These are phyloP conservation scores for Dispira parvispora DNA, from an alignment of 192 early-diverging fungal species.

Conservation along the genomic window DNA sequence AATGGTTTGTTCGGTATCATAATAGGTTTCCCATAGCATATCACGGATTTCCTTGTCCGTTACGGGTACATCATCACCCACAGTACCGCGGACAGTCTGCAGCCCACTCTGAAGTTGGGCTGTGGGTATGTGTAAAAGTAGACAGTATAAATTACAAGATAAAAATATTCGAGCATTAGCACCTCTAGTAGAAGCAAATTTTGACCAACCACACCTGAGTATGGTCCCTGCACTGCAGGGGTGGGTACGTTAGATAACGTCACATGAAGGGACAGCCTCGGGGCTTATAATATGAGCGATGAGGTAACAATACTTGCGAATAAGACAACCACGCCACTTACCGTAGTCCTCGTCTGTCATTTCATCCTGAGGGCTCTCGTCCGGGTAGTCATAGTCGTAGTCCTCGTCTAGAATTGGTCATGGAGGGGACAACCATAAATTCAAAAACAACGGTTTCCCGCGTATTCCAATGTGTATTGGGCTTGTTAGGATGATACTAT, in stretches of 20 bases:
- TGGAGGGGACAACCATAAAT: background rate
- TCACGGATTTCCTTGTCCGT: conserved; percentile 8
- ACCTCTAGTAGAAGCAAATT: no score
- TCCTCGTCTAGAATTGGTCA: background rate
- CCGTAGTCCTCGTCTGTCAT: conserved; percentile 8
- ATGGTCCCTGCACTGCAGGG: no score
- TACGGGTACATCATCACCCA: background rate
- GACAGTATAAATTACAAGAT: background rate
- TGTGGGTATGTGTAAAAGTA: background rate
- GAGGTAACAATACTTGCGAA: background rate
- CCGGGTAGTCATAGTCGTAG: background rate
- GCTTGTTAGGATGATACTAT: background rate
- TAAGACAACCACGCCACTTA: background rate
- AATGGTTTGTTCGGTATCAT: background rate
- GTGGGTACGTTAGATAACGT: background rate
- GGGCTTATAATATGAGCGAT: background rate
- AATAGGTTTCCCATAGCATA: conserved; percentile 9
- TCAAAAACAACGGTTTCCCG: background rate
- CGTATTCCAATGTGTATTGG: background rate
- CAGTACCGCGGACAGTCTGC: background rate
- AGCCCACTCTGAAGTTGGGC: conserved; percentile 6
- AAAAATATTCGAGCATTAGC: background rate
- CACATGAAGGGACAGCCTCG: background rate
- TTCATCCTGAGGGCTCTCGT: conserved; percentile 3
- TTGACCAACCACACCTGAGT: no score